Evolutionary conservation across 2,329 filamentous ascomycete species (phyloP), one percentile per base, ranked within the genome.

Genomic region (Sphaceloma murrayae): DNA sequence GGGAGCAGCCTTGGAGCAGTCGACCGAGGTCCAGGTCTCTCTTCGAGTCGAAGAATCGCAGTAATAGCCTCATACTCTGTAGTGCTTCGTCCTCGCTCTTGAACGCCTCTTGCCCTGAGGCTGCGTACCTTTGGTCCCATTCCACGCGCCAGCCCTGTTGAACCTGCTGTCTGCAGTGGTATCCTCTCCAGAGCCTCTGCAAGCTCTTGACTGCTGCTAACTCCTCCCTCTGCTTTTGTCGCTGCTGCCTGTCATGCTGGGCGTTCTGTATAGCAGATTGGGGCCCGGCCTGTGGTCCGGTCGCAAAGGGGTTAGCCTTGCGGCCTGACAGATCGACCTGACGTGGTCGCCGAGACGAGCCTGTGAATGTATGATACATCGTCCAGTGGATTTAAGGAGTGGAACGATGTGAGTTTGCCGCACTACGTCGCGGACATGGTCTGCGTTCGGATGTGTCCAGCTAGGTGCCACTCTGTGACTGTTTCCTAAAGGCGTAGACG

Each of bases 321-420:
- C 88, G 82, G 50, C 87, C 91, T 53, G 86, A 91, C 49, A 98
- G 80, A 65, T 96, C 95, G 60, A 96, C 86, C 62, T 95, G 88
- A 52, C 91, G 81, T 49, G 82, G 81, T 53, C 85, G 83, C 57
- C 85, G 80, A 55, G 86, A 85, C 64, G 68, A 85, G 54, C 91
- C 91, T 17, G 85, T 91, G 67, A 98, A 98, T 44, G 83, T 87
- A 49, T 83, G 80, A 67, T 91, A 93, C 89, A 95, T 95, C 9
- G 34, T 40, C 18, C 16, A 4, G 6, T 13, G 17, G 24, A 7
- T n/a, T n/a, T n/a, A n/a, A n/a, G n/a, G n/a, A n/a, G n/a, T n/a
- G n/a, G n/a, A 27, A 11, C 24, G 11, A 27, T 27, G 24, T 27
- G 24, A 27, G 11, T 6, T 27, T 27, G 24, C 24, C 24, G 11